These are phyloP conservation scores for Dissophora ornata DNA, from an alignment of 192 early-diverging fungal genomes.

Conservation along the genomic window DNA sequence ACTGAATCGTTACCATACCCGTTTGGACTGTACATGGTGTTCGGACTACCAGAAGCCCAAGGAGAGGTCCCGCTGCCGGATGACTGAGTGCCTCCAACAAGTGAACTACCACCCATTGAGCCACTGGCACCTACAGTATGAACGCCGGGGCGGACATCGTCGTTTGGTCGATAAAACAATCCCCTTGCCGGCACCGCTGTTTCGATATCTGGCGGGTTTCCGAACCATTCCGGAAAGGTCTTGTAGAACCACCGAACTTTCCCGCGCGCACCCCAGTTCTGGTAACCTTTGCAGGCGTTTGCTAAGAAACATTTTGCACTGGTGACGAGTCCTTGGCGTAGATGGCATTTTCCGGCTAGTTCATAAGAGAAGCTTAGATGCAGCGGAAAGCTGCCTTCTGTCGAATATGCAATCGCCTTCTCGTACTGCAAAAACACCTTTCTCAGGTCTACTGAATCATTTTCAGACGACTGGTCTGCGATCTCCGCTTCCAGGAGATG, in stretches of 20 bases:
- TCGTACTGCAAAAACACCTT: conserved; percentile 32
- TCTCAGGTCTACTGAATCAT: conserved; percentile 2
- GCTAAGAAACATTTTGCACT: conserved; percentile 36
- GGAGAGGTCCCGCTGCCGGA: conserved; percentile 18
- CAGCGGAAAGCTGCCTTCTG: conserved; percentile 30
- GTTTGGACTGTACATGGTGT: conserved; percentile 38
- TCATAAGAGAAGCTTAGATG: conserved; percentile 30
- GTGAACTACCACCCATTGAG: background rate
- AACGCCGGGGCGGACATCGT: background rate
- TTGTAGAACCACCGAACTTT: conserved; percentile 42
- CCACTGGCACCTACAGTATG: background rate
- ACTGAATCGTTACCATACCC: conserved; percentile 30
- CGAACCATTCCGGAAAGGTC: conserved; percentile 36
- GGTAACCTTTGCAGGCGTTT: conserved; percentile 33
- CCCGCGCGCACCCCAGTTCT: conserved; percentile 44
- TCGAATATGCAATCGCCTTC: conserved; percentile 37
- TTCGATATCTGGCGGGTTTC: conserved; percentile 19
- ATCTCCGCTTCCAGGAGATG: conserved; percentile 47
- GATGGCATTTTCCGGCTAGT: conserved; percentile 34
- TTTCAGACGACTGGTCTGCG: conserved; percentile 28
- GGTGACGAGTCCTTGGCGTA: conserved; percentile 33
- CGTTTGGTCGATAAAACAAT: conserved; percentile 43
- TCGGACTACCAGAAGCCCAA: conserved; percentile 34
- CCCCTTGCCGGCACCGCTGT: conserved; percentile 5
- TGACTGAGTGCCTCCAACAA: background rate